These are phyloP conservation scores for Pyrus communis DNA, from an alignment of 306 rosid genomes.

Conservation along the genomic window DNA sequence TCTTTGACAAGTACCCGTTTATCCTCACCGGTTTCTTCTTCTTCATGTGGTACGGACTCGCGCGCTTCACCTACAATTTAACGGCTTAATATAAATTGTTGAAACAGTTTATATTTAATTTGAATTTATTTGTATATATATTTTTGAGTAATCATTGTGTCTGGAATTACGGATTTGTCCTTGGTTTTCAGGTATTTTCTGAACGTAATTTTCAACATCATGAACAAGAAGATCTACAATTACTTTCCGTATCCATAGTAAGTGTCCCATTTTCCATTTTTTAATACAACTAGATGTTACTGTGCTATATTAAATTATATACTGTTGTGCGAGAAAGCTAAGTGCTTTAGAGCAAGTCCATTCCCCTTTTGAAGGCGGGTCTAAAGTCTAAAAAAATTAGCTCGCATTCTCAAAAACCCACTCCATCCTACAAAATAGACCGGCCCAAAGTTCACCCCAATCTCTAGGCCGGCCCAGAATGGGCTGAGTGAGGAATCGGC, in stretches of 20 bases:
- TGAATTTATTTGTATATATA: background rate
- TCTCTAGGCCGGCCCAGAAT: too few species aligned
- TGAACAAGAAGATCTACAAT: slow-evolving; percentile 50
- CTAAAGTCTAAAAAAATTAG: too few species aligned
- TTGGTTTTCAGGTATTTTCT: slow-evolving; percentile 35
- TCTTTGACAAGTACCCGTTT: slow-evolving; percentile 34
- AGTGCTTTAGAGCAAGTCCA: too few species aligned
- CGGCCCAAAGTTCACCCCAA: fast-evolving
- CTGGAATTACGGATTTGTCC: background rate
- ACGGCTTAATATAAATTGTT: background rate
- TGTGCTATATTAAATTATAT: too few species aligned
- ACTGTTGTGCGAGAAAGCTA: too few species aligned
- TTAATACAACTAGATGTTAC: background rate
- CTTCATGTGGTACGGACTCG: slow-evolving; percentile 41
- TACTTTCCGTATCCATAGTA: slow-evolving; percentile 56
- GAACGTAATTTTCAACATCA: slow-evolving; percentile 52
- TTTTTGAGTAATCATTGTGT: background rate
- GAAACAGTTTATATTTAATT: background rate
- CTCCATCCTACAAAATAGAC: too few species aligned
- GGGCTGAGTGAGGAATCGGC: too few species aligned
- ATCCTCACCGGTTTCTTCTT: slow-evolving; percentile 49
- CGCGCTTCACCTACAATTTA: background rate
- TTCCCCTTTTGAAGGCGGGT: too few species aligned
- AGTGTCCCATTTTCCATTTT: background rate
- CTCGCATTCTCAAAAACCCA: too few species aligned